A percentile compares a stretch with the other conserved stretches of the same genome.
These are phyloP conservation scores for Sphaceloma murrayae DNA, from an alignment of 2,329 filamentous ascomycete genomes.

Conservation along the genomic window DNA sequence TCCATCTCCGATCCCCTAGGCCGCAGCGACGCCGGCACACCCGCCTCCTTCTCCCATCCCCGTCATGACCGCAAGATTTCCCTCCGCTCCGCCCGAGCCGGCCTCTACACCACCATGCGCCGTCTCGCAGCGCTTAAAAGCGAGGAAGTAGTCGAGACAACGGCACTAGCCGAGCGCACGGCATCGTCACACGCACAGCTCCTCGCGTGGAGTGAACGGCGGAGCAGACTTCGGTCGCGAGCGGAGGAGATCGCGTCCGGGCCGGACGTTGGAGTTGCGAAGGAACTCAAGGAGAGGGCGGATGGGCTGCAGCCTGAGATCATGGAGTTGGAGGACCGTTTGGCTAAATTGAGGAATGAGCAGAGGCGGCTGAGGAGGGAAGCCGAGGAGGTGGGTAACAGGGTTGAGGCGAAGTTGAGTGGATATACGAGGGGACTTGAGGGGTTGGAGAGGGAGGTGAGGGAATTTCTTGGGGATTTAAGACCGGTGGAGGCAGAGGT, in stretches of 20 bases:
- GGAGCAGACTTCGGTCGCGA: conserved; percentile 46
- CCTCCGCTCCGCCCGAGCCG: conserved; percentile 53
- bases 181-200: conserved; percentile 51
- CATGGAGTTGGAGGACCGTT: conserved; percentile 52
- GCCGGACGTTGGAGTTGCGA: conserved; percentile 49
- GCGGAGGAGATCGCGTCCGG: conserved; percentile 46
- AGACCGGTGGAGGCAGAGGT: neutral
- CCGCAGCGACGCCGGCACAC: conserved; percentile 18
- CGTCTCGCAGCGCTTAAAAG: conserved; percentile 56
- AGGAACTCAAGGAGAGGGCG: conserved; percentile 42
- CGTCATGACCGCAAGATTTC: conserved; percentile 44
- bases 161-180: conserved; percentile 47
- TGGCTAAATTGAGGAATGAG: conserved; percentile 51
- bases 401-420: conserved; percentile 60
- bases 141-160: conserved; percentile 56
- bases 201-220: conserved; percentile 49
- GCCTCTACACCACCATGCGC: conserved; percentile 53
- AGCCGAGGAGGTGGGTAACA: conserved; percentile 54
- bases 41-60: conserved; percentile 25
- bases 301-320: conserved; percentile 53
- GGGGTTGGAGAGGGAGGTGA: conserved; percentile 55
- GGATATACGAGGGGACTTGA: conserved; percentile 59
- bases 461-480: conserved; percentile 45
- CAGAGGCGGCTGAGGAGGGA: conserved; percentile 51
- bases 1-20: conserved; percentile 36